These are phyloP conservation scores for Chlorella vulgaris DNA, from an alignment of 139 green algal genomes.

Conservation along the genomic window DNA sequence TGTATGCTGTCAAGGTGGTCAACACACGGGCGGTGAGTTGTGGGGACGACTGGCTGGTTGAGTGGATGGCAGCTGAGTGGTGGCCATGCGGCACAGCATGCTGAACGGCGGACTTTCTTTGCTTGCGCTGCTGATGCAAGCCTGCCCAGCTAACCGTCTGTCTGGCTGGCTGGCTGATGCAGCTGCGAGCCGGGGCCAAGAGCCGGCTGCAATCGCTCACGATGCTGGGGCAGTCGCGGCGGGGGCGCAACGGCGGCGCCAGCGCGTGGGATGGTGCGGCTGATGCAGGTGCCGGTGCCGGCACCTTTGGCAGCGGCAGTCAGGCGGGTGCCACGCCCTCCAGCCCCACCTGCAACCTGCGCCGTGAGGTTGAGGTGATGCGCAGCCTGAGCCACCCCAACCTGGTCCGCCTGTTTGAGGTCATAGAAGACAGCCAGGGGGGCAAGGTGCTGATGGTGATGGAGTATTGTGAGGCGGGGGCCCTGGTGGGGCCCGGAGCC, in stretches of 20 bases:
- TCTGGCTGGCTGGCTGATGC: constrained; percentile 23
- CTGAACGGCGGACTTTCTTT: too few species aligned
- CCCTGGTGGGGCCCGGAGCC: constrained; percentile 53
- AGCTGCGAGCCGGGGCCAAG: constrained; percentile 23
- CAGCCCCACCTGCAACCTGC: constrained; percentile 27
- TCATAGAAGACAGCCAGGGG: constrained; percentile 66
- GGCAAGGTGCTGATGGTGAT: constrained; percentile 88
- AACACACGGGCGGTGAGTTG: constrained; percentile 30
- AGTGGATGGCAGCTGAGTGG: neutral
- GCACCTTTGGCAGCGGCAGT: neutral
- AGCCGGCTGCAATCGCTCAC: constrained; percentile 4
- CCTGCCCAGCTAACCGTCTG: too few species aligned
- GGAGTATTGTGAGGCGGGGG: constrained; percentile 83
- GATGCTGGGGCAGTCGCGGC: neutral
- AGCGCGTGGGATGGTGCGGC: neutral
- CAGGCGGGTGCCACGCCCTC: neutral
- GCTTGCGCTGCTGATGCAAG: too few species aligned
- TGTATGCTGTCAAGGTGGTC: constrained; percentile 87
- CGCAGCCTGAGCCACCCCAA: constrained; percentile 83
- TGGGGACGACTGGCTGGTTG: neutral
- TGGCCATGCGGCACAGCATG: too few species aligned
- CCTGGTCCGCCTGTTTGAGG: constrained; percentile 83
- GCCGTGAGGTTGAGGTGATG: constrained; percentile 72
- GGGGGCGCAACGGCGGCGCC: neutral
- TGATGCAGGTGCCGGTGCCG: neutral